Base-by-base conservation (phyloP, 2,329 filamentous ascomycete species). In the Hypoxylon sp. region DNA sequence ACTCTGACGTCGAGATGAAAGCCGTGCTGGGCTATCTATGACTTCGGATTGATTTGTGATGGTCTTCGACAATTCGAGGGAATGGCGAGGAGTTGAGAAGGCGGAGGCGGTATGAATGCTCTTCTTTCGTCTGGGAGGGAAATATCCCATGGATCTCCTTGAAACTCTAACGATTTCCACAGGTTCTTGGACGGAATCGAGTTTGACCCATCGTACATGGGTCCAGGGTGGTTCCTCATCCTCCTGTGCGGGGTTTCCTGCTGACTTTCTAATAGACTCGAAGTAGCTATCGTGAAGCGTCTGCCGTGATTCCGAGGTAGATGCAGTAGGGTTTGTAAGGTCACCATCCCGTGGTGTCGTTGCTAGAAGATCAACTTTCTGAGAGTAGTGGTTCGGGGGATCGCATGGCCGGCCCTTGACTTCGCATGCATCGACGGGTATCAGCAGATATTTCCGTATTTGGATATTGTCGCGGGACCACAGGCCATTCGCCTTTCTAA, bases 391-490 rank as follows among this genome's bases (percentile, higher is more conserved):
- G 1, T 81, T 80, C 3, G 88, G 88, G 2, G 85, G 79, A n/a
- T 88, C 85, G 75, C 88, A 90, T 15, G 87, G 87, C 55, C 89
- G 87, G 31, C 95, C 94, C 76, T 94, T 96, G 46, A 94, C 85
- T 46, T 92, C 90, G 79, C 95, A 98, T 44, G 93, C 92, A 78
- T 97, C 94, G 3, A 98, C 93, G 0, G 96, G 96, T 57, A 99
- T 83, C 7, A 94, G 86, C 15, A 99, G 86, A 70, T 89, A 91
- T 75, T 93, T 93, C 65, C 94, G 90, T 52, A 90, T 89, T 78
- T 98, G 95, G 37, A 98, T 91, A 69, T 89, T 93, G 77, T 98
- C 96, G 70, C 94, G 93, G 6, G 94, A 93, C 96, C 96, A 99
- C 75, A 99, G 89, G 10, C 96, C 89, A 78, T 99, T 99, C 42